phyloP scores from a whole-genome alignment of 306 rosid species.

The Clitoria ternatea region DNA sequence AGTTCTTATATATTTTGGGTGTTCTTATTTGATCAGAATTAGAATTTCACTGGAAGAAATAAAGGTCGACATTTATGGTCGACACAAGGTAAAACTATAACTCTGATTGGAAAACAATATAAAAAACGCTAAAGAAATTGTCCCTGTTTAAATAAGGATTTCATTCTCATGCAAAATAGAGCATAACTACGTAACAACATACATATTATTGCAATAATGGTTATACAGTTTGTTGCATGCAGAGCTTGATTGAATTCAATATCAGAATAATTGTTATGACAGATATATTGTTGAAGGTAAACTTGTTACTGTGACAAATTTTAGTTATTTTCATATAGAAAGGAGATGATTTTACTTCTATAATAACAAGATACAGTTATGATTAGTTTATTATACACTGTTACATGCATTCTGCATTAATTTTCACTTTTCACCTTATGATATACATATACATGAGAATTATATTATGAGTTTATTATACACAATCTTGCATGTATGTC shows the following conservation, averaged over 20 bases:
- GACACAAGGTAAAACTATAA: too few species aligned
- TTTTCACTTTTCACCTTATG: background rate
- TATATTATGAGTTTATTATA: too few species aligned
- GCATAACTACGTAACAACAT: background rate
- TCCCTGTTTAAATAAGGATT: background rate
- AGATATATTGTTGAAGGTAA: background rate
- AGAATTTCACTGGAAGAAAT: too few species aligned
- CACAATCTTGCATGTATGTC: background rate
- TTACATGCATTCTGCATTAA: background rate
- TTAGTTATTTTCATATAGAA: too few species aligned
- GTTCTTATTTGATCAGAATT: too few species aligned
- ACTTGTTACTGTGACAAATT: too few species aligned
- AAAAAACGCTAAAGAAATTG: too few species aligned
- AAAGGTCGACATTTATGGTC: too few species aligned
- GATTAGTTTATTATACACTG: too few species aligned
- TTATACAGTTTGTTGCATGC: background rate
- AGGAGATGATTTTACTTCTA: background rate
- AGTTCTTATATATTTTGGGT: too few species aligned
- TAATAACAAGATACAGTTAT: background rate
- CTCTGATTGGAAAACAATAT: too few species aligned
- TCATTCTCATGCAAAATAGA: background rate
- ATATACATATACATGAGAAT: too few species aligned
- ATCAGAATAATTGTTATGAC: background rate
- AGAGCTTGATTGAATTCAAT: background rate
- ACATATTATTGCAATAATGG: background rate